Conservation (phyloP, 2,329 filamentous ascomycete genomes). For the Nemania sp. region DNA sequence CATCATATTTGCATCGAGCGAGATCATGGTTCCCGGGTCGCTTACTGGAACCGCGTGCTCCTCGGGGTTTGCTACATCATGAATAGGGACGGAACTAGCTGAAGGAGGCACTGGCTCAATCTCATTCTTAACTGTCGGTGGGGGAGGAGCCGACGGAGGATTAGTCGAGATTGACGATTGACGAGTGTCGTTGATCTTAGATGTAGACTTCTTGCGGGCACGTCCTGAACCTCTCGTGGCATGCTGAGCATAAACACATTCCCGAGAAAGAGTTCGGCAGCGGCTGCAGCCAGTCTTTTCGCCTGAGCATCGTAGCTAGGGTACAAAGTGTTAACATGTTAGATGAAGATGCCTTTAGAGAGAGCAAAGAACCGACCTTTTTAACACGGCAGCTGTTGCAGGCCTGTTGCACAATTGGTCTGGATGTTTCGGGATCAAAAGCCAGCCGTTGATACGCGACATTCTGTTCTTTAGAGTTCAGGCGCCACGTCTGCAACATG, state of each 20-base stretch:
- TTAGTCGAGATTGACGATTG: slow-evolving; percentile 4
- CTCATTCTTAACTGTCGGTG: neutral
- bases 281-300: slow-evolving; percentile 30
- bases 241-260: slow-evolving; percentile 26
- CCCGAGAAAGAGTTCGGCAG: slow-evolving; percentile 22
- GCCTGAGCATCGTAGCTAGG: slow-evolving; percentile 28
- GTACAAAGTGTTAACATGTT: slow-evolving; percentile 4
- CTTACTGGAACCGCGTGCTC: neutral
- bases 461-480: slow-evolving; percentile 27
- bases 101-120: neutral
- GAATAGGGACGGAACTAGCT: neutral
- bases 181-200: slow-evolving; percentile 7
- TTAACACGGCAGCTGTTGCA: slow-evolving; percentile 35
- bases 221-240: slow-evolving; percentile 18
- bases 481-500: slow-evolving; percentile 35
- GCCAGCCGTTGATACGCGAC: slow-evolving; percentile 24
- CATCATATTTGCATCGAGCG: slow-evolving; percentile 5
- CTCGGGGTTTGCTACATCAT: slow-evolving; percentile 4
- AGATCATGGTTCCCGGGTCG: neutral
- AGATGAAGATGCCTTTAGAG: neutral
- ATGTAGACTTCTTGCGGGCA: slow-evolving; percentile 19
- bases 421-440: slow-evolving; percentile 31
- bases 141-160: slow-evolving; percentile 3
- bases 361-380: slow-evolving; percentile 14
- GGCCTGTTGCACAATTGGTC: slow-evolving; percentile 31